phyloP scores from a whole-genome alignment of 306 rosid genomes.

The Abrus precatorius region DNA sequence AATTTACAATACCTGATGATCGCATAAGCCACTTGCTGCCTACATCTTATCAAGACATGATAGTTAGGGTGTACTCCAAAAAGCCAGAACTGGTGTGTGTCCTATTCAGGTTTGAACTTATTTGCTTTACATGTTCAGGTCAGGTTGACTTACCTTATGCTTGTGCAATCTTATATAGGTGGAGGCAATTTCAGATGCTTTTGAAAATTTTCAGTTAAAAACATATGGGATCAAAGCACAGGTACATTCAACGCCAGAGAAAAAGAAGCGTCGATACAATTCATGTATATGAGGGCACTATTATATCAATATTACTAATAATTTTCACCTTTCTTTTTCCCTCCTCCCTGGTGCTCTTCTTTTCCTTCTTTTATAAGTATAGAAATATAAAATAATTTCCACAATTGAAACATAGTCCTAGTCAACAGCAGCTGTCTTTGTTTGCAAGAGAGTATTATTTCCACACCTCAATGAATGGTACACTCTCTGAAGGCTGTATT shows the following conservation, averaged over 20 bases:
- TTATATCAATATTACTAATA: not conserved
- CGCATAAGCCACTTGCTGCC: conserved; percentile 95
- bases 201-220: conserved; percentile 86
- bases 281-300: conserved; percentile 10
- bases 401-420: conserved; percentile 38
- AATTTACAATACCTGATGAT: conserved; percentile 71
- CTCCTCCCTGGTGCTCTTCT: not conserved
- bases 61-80: conserved; percentile 93
- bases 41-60: conserved; percentile 84
- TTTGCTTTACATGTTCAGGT: conserved; percentile 13
- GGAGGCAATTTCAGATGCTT: conserved; percentile 85
- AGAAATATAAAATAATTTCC: conserved; percentile 29
- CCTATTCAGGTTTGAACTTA: conserved; percentile 24
- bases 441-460: conserved; percentile 27
- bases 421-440: conserved; percentile 25
- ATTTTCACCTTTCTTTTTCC: not conserved
- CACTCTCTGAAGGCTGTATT: conserved; percentile 38
- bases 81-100: conserved; percentile 90
- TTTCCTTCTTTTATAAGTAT: conserved; percentile 3
- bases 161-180: conserved; percentile 64
- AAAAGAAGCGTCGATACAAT: conserved; percentile 74
- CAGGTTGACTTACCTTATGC: conserved; percentile 39
- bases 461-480: conserved; percentile 24
- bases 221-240: conserved; percentile 91
- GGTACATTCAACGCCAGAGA: conserved; percentile 85